Percentiles rank a stretch among this genome's conserved stretches.
These are phyloP conservation scores for Cadophora gregata DNA, from an alignment of 2,329 filamentous ascomycete species.

Conservation along the genomic window DNA sequence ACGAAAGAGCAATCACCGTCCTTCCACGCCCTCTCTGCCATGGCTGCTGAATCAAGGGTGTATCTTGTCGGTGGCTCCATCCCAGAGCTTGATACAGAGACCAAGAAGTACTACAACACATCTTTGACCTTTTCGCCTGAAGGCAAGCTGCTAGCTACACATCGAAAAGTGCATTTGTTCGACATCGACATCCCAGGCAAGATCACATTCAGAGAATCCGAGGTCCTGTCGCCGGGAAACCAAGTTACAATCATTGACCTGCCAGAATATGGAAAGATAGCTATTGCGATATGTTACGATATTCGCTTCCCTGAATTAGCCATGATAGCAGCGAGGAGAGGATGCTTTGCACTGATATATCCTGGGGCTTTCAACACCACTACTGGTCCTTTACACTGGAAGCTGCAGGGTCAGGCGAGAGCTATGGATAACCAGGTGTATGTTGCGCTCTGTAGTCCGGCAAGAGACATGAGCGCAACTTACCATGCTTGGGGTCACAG, in stretches of 20 bases:
- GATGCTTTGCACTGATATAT: slow-evolving; percentile 88
- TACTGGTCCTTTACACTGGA: slow-evolving; percentile 92
- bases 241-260: slow-evolving; percentile 85
- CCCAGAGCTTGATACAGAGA: slow-evolving; percentile 73
- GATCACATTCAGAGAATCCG: slow-evolving; percentile 89
- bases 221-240: slow-evolving; percentile 85
- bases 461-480: slow-evolving; percentile 74
- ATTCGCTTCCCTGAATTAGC: slow-evolving; percentile 95
- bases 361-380: slow-evolving; percentile 97
- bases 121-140: slow-evolving; percentile 80
- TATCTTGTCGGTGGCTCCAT: slow-evolving; percentile 94
- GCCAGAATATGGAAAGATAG: slow-evolving; percentile 86
- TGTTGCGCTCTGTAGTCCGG: slow-evolving; percentile 90
- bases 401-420: slow-evolving; percentile 78
- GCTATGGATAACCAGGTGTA: slow-evolving; percentile 96
- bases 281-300: slow-evolving; percentile 95
- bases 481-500: slow-evolving; percentile 96
- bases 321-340: slow-evolving; percentile 83
- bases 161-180: slow-evolving; percentile 95
- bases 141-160: slow-evolving; percentile 81
- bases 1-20: slow-evolving; percentile 74
- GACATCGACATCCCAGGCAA: slow-evolving; percentile 97
- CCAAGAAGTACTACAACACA: slow-evolving; percentile 86
- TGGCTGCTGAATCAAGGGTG: slow-evolving; percentile 78
- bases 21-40: slow-evolving; percentile 80